Evolutionary conservation across 2,329 filamentous ascomycete genomes (phyloP), one percentile per base, ranked within the genome.

Genomic region (Trichophyton verrucosum): DNA sequence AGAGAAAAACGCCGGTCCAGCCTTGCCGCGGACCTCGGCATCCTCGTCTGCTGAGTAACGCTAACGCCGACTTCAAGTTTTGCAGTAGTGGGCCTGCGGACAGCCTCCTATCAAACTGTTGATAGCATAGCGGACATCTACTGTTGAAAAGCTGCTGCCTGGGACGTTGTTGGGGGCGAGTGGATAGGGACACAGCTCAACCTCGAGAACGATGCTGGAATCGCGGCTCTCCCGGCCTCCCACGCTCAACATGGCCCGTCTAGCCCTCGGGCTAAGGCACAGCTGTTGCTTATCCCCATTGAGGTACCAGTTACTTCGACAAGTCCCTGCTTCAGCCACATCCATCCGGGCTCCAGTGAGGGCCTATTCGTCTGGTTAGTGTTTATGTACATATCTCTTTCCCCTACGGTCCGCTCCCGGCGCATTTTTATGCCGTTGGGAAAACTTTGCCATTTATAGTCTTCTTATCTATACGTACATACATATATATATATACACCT

Each of bases 321-420:
- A 42, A 6, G 40, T 33, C 33, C 42, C 20, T 46, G 9, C 40
- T 33, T 51, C 57, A 24, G 44, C 30, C 11, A 33, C 13, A 27
- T 60, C 42, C 17, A 15, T 60, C 49, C 58, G 58, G 17, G 47
- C 58, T 38, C 49, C 58, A 20, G n/a, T 30, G 7, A 61, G 61
- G 56, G 53, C 20, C 13, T 58, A 57, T 60, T 63, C 59, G 46
- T 51, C 59, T 46, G 57, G 61, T 63, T 33, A 59, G 59, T 59
- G 17, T 24, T 58, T 22, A 20, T 27, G 9, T 59, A 17, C 33
- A 36, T 33, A 44, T 7, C 24, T 13, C n/a, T 61, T 13, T 38
- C 33, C 30, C n/a, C 15, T 27, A 7, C 27, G 6, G 27, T 38
- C 33, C 33, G 6, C 7, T 30, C 1, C 51, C 51, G 27, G 51